These are phyloP conservation scores for Triticum dicoccoides DNA, from an alignment of 176 grass and related monocot genomes.

Conservation along the genomic window DNA sequence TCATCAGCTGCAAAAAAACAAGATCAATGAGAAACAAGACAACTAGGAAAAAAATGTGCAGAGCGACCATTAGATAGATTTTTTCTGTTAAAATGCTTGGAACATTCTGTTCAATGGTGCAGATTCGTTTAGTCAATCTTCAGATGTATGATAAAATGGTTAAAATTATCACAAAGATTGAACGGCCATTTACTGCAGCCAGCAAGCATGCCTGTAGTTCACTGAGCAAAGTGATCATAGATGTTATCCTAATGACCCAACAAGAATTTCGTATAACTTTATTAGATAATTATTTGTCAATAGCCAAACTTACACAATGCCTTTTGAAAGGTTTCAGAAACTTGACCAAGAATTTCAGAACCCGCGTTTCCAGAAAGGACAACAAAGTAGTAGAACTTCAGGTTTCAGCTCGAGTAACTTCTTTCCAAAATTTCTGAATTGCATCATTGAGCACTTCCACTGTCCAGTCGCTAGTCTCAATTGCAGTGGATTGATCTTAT, in stretches of 20 bases:
- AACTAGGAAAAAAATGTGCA: background rate
- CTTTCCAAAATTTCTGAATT: background rate
- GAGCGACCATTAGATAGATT: background rate
- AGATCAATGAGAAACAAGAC: background rate
- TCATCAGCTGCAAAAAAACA: background rate
- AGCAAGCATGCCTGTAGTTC: background rate
- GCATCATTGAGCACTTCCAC: background rate
- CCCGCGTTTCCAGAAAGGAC: background rate
- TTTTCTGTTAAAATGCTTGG: background rate
- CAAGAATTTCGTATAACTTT: background rate
- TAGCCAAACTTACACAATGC: background rate
- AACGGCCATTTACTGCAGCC: background rate
- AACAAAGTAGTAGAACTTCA: background rate
- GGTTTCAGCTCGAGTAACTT: constrained; percentile 24
- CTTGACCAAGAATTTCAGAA: background rate
- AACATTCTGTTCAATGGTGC: background rate
- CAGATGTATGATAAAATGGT: background rate
- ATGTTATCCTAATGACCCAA: background rate
- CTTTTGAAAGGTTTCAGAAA: background rate
- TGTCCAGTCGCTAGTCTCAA: background rate
- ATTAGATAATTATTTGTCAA: background rate
- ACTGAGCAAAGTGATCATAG: background rate
- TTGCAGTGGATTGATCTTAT: background rate
- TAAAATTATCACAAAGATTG: background rate
- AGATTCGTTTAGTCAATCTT: background rate